Evolutionary conservation across 768 basidiomycete species (phyloP), one percentile per base, ranked within the genome.

Genomic region (Hygrophorus pudorinus): DNA sequence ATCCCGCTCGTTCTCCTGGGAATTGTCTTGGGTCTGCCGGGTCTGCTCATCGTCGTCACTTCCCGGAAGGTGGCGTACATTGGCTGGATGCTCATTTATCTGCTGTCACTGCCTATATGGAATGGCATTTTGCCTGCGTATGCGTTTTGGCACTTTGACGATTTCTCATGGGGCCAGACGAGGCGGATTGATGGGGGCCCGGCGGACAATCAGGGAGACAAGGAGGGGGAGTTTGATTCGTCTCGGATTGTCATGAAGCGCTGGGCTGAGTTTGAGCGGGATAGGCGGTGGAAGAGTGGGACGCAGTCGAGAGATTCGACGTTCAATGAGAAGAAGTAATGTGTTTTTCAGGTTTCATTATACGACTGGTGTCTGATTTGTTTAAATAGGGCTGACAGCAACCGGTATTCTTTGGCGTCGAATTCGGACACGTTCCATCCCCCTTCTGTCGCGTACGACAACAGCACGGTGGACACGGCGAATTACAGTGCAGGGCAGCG

Each of bases 131-230:
- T 98, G 1, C 94, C 94, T 1, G 82, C 87, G 2, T 99, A 99
- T 62, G 78, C 93, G n/a, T 97, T 86, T 67, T 93, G 93, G 88
- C 92, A 97, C 65, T 94, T 99, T 63, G 96, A 97, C 58, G 96
- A 97, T 72, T 97, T 89, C 67, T 89, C 86, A 17, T 92, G 91
- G 90, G 96, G 96, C 65, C 84, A 92, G 65, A 98, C 96, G 29
- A 75, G 96, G 49, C 81, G 78, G 64, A 65, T 84, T 49, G 71
- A 76, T 24, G 91, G 91, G 7, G 85, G 84, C 55, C 78, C 75
- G 53, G 77, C 72, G 34, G 73, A 65, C 30, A 66, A 54, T 42
- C 73, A 73, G 45, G 87, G 85, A 9, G 93, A 91, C 59, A 99
- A 98, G 68, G 90, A 94, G 49, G 96, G 96, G 59, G 87, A 87